Percentiles rank a stretch among this genome's conserved stretches.
phyloP scores from a whole-genome alignment of 2,329 filamentous ascomycete genomes.

The Beauveria caledonica region DNA sequence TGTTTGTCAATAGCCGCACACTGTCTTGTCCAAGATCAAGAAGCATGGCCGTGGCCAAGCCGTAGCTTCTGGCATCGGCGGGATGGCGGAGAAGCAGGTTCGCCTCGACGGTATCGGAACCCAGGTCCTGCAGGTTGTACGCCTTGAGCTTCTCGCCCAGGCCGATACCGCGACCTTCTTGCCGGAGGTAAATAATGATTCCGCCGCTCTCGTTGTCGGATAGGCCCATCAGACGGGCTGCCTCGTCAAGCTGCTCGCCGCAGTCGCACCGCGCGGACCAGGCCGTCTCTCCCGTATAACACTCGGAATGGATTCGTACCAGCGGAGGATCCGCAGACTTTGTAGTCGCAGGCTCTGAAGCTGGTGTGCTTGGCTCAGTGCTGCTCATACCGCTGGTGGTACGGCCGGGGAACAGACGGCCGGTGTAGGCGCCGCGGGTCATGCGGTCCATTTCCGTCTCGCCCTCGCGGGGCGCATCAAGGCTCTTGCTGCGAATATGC shows the following conservation, averaged over 20 bases:
- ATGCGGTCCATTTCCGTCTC: constrained; percentile 87
- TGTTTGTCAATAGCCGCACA: constrained; percentile 84
- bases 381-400: constrained; percentile 59
- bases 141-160: constrained; percentile 94
- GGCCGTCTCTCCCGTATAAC: constrained; percentile 96
- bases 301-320: constrained; percentile 94
- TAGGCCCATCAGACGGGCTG: constrained; percentile 83
- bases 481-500: constrained; percentile 63
- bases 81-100: constrained; percentile 87
- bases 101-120: constrained; percentile 95
- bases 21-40: constrained; percentile 73
- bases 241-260: constrained; percentile 94
- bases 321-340: constrained; percentile 44
- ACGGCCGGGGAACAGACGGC: constrained; percentile 76
- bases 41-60: constrained; percentile 91
- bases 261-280: constrained; percentile 98
- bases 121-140: constrained; percentile 94
- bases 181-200: constrained; percentile 89
- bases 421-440: constrained; percentile 88
- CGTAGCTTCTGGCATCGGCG: constrained; percentile 89
- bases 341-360: neutral
- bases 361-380: constrained; percentile 17
- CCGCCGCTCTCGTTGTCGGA: constrained; percentile 59
- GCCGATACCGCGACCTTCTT: constrained; percentile 93
- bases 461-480: constrained; percentile 63